These are phyloP conservation scores for Datura wrightii DNA, from an alignment of 257 asterid species.

Conservation along the genomic window DNA sequence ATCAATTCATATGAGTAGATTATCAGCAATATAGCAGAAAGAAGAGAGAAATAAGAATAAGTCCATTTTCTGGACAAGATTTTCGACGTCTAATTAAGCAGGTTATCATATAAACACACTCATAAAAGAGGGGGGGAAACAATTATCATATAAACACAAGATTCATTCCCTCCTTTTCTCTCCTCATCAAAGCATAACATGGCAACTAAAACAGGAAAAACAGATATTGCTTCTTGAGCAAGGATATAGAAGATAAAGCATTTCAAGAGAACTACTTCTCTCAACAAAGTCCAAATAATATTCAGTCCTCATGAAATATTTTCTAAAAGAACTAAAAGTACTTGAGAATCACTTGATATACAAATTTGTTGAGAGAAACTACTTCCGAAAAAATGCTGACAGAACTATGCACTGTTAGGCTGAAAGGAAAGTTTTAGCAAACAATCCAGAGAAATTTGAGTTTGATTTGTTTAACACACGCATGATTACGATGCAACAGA, in stretches of 20 bases:
- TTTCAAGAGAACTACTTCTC: background rate
- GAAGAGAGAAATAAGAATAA: background rate
- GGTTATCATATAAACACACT: background rate
- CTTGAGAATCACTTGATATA: background rate
- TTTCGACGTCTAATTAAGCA: conserved; percentile 3
- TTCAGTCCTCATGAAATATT: background rate
- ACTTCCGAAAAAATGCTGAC: conserved; percentile 12
- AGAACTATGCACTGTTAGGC: background rate
- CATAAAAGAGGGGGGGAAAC: conserved; percentile 19
- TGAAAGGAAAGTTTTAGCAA: conserved; percentile 7
- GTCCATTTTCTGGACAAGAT: background rate
- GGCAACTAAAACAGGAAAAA: background rate
- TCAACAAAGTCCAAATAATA: background rate
- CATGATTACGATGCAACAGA: conserved; percentile 12
- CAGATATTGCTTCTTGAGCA: background rate
- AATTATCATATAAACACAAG: background rate
- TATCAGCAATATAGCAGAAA: background rate
- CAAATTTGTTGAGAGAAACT: background rate
- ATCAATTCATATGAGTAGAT: background rate
- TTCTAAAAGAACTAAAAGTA: background rate
- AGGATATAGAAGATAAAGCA: background rate
- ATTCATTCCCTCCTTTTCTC: conserved; percentile 11
- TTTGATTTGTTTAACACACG: background rate
- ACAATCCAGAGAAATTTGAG: background rate
- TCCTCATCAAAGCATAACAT: background rate